Conservation (phyloP, 2,329 filamentous ascomycete genomes). For the Chaetomium olivaceum region DNA sequence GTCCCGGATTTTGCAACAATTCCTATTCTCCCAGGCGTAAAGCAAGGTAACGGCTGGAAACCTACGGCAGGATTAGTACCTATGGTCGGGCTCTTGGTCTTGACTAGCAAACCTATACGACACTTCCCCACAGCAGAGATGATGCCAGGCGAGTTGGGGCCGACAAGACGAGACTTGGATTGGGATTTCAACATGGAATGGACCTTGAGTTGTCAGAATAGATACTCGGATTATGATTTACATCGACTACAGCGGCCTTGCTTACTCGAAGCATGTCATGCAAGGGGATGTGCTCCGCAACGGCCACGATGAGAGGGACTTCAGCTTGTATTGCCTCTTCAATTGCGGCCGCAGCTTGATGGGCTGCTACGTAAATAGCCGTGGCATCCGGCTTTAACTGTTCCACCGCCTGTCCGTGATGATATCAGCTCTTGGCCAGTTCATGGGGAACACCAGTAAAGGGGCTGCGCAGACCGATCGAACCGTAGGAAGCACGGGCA, state of each 20-base stretch:
- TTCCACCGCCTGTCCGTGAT: constrained; percentile 58
- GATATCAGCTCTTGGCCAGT: not conserved
- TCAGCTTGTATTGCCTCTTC: constrained; percentile 80
- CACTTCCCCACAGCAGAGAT: constrained; percentile 75
- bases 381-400: constrained; percentile 73
- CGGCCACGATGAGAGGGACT: constrained; percentile 73
- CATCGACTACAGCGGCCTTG: not conserved
- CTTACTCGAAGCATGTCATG: constrained; percentile 68
- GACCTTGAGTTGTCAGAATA: constrained; percentile 36
- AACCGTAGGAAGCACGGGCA: constrained; percentile 71
- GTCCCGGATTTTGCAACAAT: constrained; percentile 82
- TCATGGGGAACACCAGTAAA: not conserved
- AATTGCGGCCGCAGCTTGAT: constrained; percentile 70
- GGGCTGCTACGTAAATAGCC: constrained; percentile 77
- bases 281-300: constrained; percentile 77
- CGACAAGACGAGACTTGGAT: constrained; percentile 70
- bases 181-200: constrained; percentile 72
- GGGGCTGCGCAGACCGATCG: constrained; percentile 46
- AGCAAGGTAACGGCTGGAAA: constrained; percentile 75
- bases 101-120: constrained; percentile 38
- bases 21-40: constrained; percentile 68
- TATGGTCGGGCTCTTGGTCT: not conserved
- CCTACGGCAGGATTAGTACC: constrained; percentile 46
- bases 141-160: constrained; percentile 80
- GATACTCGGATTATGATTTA: not conserved